Evolutionary conservation across 2,329 filamentous ascomycete genomes (phyloP).

Genomic region (Apiospora kogelbergensis): DNA sequence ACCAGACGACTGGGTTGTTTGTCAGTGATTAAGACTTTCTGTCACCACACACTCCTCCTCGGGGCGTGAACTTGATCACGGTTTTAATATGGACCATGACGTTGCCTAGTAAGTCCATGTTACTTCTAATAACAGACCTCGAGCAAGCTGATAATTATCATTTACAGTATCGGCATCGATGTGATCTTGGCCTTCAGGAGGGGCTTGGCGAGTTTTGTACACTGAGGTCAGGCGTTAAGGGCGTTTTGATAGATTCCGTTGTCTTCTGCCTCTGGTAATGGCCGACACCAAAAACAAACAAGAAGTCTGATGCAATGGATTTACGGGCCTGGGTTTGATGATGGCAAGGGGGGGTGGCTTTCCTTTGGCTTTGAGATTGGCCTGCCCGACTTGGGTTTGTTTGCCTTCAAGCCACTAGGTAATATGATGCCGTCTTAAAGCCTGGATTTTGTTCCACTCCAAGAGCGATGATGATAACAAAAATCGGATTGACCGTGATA

Average conservation of each 20-base stretch:
- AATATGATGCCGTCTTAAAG: neutral
- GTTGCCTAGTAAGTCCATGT: neutral
- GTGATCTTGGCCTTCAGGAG: neutral
- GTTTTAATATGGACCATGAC: neutral
- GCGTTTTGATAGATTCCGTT: neutral
- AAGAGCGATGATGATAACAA: neutral
- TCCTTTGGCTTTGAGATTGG: neutral
- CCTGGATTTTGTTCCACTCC: neutral
- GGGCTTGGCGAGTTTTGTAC: neutral
- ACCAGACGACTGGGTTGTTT: neutral
- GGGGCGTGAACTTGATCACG: neutral
- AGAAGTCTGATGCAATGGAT: neutral
- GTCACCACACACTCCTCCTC: neutral
- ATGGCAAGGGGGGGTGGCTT: neutral
- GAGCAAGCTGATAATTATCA: neutral
- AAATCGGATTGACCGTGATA: neutral
- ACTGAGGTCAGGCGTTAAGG: neutral
- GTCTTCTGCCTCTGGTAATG: neutral
- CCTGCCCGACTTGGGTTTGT: neutral
- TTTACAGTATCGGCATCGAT: neutral
- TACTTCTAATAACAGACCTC: neutral
- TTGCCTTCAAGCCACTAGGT: neutral
- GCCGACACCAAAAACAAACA: neutral
- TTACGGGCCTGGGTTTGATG: neutral
- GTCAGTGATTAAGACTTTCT: neutral